Conservation (phyloP, 2,329 filamentous ascomycete genomes). For the Esteya vermicola region DNA sequence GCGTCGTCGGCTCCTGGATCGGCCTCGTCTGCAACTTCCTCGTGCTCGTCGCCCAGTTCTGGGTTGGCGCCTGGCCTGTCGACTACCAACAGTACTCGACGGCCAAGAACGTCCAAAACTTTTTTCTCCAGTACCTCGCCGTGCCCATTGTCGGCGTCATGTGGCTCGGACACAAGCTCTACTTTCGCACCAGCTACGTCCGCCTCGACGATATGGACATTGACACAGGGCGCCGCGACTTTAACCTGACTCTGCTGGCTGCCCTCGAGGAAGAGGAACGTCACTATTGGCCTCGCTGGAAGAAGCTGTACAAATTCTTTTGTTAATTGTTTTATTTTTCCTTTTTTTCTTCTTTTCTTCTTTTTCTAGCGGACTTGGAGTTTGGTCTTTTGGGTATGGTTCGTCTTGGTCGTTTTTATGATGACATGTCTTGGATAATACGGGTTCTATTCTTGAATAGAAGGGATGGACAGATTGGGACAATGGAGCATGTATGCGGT, state of each 20-base stretch:
- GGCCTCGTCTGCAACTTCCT: conserved; percentile 63
- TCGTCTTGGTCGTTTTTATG: background rate
- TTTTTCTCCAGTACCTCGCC: conserved; percentile 62
- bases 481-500: too few relatives aligned
- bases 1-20: conserved; percentile 65
- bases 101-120: conserved; percentile 40
- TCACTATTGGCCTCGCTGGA: conserved; percentile 60
- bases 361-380: background rate
- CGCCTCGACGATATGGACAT: conserved; percentile 67
- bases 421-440: too few relatives aligned
- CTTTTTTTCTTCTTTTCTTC: background rate
- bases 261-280: conserved; percentile 68
- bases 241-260: conserved; percentile 66
- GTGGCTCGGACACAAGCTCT: conserved; percentile 65
- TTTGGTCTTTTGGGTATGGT: too few relatives aligned
- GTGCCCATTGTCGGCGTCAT: conserved; percentile 53
- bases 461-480: too few relatives aligned
- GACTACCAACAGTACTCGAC: conserved; percentile 32
- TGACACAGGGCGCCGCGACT: conserved; percentile 68
- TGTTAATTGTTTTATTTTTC: conserved; percentile 30
- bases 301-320: conserved; percentile 58
- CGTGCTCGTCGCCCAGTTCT: conserved; percentile 74
- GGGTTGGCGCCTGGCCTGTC: conserved; percentile 69
- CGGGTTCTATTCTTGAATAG: too few relatives aligned
- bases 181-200: conserved; percentile 54